Percentiles rank a stretch among this genome's conserved stretches.
These are phyloP conservation scores for Truncatella angustata DNA, from an alignment of 2,329 filamentous ascomycete genomes.

Conservation along the genomic window DNA sequence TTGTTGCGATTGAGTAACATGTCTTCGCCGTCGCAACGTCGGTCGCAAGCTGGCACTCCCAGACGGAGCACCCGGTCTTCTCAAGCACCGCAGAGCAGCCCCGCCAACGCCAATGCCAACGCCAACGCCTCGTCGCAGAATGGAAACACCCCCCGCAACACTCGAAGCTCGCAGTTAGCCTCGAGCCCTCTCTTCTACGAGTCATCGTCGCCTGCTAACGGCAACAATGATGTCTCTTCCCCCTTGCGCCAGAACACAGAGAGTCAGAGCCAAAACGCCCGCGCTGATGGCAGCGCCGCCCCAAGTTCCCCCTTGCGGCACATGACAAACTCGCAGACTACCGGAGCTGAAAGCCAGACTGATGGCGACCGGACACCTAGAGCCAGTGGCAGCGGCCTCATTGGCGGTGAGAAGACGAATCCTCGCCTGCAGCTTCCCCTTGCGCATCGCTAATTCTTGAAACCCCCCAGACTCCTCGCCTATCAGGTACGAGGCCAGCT, in stretches of 20 bases:
- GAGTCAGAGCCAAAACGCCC: slow-evolving; percentile 55
- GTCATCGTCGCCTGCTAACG: slow-evolving; percentile 41
- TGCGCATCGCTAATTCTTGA: slow-evolving; percentile 1
- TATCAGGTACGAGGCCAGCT: slow-evolving; percentile 86
- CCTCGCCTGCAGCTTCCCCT: not conserved
- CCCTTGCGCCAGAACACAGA: slow-evolving; percentile 57
- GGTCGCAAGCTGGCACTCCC: slow-evolving; percentile 55
- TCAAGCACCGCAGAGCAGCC: slow-evolving; percentile 51
- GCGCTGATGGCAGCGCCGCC: slow-evolving; percentile 27
- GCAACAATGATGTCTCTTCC: slow-evolving; percentile 44
- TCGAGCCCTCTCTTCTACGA: slow-evolving; percentile 83
- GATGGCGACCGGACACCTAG: slow-evolving; percentile 70
- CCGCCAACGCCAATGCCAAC: slow-evolving; percentile 32
- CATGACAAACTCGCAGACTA: slow-evolving; percentile 55
- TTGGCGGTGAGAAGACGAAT: slow-evolving; percentile 56
- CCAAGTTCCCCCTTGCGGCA: slow-evolving; percentile 62
- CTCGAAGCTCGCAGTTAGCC: slow-evolving; percentile 50
- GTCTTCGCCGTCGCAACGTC: slow-evolving; percentile 61
- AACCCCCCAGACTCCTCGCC: slow-evolving; percentile 75
- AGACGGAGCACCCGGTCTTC: slow-evolving; percentile 52
- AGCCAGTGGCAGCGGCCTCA: slow-evolving; percentile 53
- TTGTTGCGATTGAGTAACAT: slow-evolving; percentile 38
- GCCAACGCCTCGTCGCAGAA: slow-evolving; percentile 23
- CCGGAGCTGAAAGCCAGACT: slow-evolving; percentile 38
- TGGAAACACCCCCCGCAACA: slow-evolving; percentile 43